Conservation (phyloP, 2,329 filamentous ascomycete genomes). For the Epichloe bromicola region DNA sequence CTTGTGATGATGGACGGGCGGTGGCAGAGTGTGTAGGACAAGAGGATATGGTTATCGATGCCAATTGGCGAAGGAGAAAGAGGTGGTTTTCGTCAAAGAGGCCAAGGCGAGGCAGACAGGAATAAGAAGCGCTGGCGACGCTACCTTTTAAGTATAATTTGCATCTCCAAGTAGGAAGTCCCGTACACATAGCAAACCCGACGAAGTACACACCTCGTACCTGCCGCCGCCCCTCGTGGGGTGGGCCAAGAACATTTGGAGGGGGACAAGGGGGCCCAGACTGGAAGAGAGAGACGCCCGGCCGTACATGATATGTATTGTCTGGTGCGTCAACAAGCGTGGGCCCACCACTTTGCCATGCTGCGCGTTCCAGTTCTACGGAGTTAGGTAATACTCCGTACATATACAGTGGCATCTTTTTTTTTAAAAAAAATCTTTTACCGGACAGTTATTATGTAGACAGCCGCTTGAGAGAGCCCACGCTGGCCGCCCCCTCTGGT, state of each 20-base stretch:
- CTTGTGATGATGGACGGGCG: neutral
- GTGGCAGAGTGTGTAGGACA: neutral
- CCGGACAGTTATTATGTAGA: no score
- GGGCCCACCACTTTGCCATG: no score
- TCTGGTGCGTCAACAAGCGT: neutral
- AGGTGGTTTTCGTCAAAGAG: neutral
- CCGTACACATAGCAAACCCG: constrained; percentile 1
- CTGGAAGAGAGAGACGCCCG: neutral
- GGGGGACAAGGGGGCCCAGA: constrained; percentile 1
- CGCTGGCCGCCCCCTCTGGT: neutral
- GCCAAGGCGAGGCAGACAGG: neutral
- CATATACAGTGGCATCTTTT: neutral
- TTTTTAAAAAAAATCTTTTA: no score
- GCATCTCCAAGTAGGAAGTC: neutral
- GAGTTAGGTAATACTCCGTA: neutral
- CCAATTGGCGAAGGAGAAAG: constrained; percentile 4
- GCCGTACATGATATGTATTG: no score
- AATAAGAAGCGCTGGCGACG: constrained; percentile 1
- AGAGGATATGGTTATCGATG: neutral
- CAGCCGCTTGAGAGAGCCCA: neutral
- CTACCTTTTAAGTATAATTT: constrained; percentile 8
- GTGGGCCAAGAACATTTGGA: constrained; percentile 1
- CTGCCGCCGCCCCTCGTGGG: constrained; percentile 7
- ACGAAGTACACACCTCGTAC: constrained; percentile 8
- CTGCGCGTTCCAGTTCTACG: no score